Evolutionary conservation across 2,329 filamentous ascomycete genomes (phyloP).

Genomic region (Aspergillus pseudonomiae): DNA sequence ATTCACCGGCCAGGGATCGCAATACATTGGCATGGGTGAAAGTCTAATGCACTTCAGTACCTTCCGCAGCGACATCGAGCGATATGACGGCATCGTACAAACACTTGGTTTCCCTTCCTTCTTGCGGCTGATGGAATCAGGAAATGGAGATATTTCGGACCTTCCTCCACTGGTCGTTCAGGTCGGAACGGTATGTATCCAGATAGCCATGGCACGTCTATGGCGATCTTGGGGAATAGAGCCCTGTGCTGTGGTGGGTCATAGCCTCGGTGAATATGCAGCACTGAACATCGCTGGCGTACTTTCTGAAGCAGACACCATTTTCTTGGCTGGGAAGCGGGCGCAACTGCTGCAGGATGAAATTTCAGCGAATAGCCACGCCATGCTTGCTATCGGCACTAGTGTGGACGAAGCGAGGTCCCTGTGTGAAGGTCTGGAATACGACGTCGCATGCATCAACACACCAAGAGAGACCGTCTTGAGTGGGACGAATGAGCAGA

Average conservation of each 20-base stretch:
- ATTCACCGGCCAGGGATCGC: conserved; percentile 45
- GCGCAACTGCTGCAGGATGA: conserved; percentile 47
- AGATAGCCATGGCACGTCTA: conserved; percentile 43
- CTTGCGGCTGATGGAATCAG: conserved; percentile 37
- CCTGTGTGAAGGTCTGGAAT: conserved; percentile 47
- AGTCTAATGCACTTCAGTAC: conserved; percentile 34
- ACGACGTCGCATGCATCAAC: conserved; percentile 47
- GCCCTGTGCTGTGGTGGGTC: conserved; percentile 46
- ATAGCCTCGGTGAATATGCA: conserved; percentile 48
- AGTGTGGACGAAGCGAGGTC: conserved; percentile 54
- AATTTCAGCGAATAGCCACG: conserved; percentile 39
- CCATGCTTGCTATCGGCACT: conserved; percentile 48
- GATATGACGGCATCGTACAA: conserved; percentile 35
- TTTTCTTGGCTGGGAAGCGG: conserved; percentile 56
- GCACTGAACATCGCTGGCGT: conserved; percentile 41
- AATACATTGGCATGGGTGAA: conserved; percentile 40
- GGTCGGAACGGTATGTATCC: conserved; percentile 42
- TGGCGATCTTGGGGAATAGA: conserved; percentile 41
- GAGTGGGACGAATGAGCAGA: conserved; percentile 40
- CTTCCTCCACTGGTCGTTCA: conserved; percentile 33
- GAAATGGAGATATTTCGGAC: conserved; percentile 34
- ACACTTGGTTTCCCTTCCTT: conserved; percentile 42
- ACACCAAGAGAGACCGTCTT: conserved; percentile 48
- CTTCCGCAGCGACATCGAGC: conserved; percentile 37
- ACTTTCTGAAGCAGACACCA: conserved; percentile 37